These are phyloP conservation scores for Yamadazyma mexicana DNA, from an alignment of 1,139 yeast species.

Conservation along the genomic window DNA sequence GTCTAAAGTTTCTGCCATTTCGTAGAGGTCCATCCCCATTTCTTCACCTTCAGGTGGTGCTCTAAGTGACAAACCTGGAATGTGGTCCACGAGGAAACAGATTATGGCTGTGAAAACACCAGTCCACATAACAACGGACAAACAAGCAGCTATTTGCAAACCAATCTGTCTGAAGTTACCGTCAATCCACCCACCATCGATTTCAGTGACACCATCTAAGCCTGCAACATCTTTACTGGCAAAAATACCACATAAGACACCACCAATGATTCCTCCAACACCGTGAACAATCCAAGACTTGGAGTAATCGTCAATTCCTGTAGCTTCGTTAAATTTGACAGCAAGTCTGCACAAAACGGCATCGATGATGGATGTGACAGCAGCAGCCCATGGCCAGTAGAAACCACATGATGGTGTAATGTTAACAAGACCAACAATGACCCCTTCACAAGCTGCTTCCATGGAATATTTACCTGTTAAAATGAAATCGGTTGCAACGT, in stretches of 20 bases:
- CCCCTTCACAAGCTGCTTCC: slow-evolving; percentile 91
- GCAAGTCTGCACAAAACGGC: slow-evolving; percentile 81
- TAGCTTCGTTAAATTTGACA: slow-evolving; percentile 67
- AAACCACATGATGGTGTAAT: slow-evolving; percentile 97
- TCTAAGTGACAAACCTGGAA: slow-evolving; percentile 83
- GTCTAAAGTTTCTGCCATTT: slow-evolving; percentile 31
- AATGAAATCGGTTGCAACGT: slow-evolving; percentile 64
- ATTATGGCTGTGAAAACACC: slow-evolving; percentile 72
- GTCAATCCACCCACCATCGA: slow-evolving; percentile 91
- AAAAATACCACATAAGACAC: slow-evolving; percentile 82
- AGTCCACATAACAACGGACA: slow-evolving; percentile 77
- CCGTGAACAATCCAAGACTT: slow-evolving; percentile 94
- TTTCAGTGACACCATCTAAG: slow-evolving; percentile 59
- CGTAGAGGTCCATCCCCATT: slow-evolving; percentile 53
- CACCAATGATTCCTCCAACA: slow-evolving; percentile 88
- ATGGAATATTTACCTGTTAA: slow-evolving; percentile 78
- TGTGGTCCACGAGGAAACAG: slow-evolving; percentile 68
- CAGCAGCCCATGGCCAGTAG: slow-evolving; percentile 87
- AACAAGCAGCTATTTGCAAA: slow-evolving; percentile 85
- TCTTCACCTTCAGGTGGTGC: slow-evolving; percentile 81
- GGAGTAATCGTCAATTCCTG: slow-evolving; percentile 89
- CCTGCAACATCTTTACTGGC: slow-evolving; percentile 92
- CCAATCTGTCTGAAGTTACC: slow-evolving; percentile 89
- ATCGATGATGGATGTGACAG: slow-evolving; percentile 77
- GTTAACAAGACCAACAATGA: slow-evolving; percentile 92